Evolutionary conservation across 2,329 filamentous ascomycete genomes (phyloP).

Genomic region (Ascochyta koolunga): DNA sequence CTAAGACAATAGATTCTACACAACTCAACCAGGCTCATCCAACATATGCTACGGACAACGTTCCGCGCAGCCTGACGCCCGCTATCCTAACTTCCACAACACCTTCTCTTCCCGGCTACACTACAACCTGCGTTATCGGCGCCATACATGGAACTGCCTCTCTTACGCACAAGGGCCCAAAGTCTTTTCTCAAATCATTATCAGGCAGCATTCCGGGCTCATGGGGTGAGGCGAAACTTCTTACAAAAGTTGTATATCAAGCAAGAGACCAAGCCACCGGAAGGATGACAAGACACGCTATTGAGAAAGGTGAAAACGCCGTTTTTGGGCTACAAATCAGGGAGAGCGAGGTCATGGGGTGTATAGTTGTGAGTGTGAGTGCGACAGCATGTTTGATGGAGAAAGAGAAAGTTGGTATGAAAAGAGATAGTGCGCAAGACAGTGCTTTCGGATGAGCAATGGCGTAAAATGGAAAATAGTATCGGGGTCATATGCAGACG

Average conservation of each 20-base stretch:
- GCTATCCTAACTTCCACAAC: constrained; percentile 41
- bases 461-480: not conserved
- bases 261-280: constrained; percentile 45
- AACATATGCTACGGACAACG: constrained; percentile 28
- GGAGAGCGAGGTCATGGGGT: constrained; percentile 43
- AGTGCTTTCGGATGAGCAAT: constrained; percentile 16
- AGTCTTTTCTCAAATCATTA: constrained; percentile 42
- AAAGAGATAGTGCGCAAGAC: constrained; percentile 33
- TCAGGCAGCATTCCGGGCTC: constrained; percentile 24
- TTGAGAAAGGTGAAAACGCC: constrained; percentile 41
- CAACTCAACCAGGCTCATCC: constrained; percentile 1
- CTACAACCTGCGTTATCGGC: constrained; percentile 33
- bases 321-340: constrained; percentile 39
- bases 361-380: constrained; percentile 41
- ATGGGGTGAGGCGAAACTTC: constrained; percentile 39
- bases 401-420: constrained; percentile 22
- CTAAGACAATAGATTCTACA: constrained; percentile 20
- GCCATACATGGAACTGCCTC: constrained; percentile 41
- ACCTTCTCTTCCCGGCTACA: constrained; percentile 34
- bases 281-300: constrained; percentile 41
- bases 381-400: constrained; percentile 43
- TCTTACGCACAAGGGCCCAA: constrained; percentile 43
- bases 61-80: constrained; percentile 33
- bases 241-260: constrained; percentile 42
- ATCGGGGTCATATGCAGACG: not conserved